Evolutionary conservation across 495 filamentous ascomycete species (phyloP), one percentile per base, ranked within the genome.

Genomic region (Aspergillus taichungensis): DNA sequence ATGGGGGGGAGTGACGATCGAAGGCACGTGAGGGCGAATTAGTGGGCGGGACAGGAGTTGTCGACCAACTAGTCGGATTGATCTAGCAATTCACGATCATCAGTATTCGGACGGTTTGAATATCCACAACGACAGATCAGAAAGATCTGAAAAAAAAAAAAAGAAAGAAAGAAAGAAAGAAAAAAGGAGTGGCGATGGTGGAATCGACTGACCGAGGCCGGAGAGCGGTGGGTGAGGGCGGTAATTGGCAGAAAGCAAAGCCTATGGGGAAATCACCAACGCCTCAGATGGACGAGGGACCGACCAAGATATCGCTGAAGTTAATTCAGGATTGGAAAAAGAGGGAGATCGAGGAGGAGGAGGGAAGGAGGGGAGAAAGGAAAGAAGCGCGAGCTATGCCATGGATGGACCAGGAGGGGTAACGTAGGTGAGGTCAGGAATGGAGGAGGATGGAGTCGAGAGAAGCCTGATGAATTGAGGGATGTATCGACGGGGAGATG

Each of bases 401-500:
- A 61, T 63, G 50, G 41, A 57, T 11, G 40, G 18, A 32, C 24
- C 18, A 46, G 47, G 40, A 40, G 40, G 30, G 35, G 35, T 24
- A 13, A 31, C 30, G 34, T 35, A 37, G 43, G 24, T 34, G 47
- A 56, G 29, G 56, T 57, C 64, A 61, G 61, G 50, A 39, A 57
- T 8, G 40, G 18, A 34, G 10, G 30, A 30, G 34, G 12, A 8
- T 32, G 11, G 7, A 29, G 27, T 28, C 1, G 29, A 37, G 34
- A 14, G 24, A 18, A 36, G 13, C 27, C 8, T 7, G 31, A 33
- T 30, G 10, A 3, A 33, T 30, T 40, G 63, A 58, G 45, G 57
- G 58, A 33, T 60, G 60, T 9, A 59, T 65, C 43, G 61, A 58
- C 33, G 56, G 56, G 11, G 62, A 55, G 38, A 49, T 40, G 11